A percentile compares a stretch with the other conserved stretches of the same genome.
Evolutionary conservation across 768 basidiomycete genomes (phyloP).

Genomic region (Boletales sp.): DNA sequence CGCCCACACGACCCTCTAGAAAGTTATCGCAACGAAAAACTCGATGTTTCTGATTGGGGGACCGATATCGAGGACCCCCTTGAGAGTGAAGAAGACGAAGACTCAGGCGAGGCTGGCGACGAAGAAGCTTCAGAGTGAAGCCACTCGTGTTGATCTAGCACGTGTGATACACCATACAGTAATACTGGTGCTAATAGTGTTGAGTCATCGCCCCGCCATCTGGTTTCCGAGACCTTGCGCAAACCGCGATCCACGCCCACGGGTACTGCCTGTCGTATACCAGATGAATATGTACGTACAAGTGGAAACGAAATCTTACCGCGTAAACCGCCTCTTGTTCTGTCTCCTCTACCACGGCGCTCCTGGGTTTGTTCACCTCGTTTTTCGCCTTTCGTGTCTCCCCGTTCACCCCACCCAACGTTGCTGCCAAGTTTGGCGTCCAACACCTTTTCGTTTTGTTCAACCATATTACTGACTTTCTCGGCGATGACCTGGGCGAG

Average conservation of each 20-base stretch:
- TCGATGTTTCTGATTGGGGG: conserved; percentile 57
- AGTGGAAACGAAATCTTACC: conserved; percentile 37
- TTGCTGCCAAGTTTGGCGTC: conserved; percentile 78
- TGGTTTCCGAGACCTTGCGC: conserved; percentile 81
- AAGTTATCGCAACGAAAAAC: conserved; percentile 50
- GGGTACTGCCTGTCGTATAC: conserved; percentile 47
- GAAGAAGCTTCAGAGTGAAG: conserved; percentile 7
- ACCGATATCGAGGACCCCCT: conserved; percentile 28
- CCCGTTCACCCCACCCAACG: conserved; percentile 52
- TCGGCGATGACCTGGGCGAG: conserved; percentile 88
- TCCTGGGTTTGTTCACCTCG: conserved; percentile 77
- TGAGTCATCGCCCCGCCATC: conserved; percentile 46
- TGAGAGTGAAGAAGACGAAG: conserved; percentile 20
- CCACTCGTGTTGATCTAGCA: background rate
- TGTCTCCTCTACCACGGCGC: conserved; percentile 70
- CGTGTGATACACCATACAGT: conserved; percentile 1
- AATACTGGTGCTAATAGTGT: background rate
- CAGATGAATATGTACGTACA: background rate
- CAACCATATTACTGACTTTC: conserved; percentile 79
- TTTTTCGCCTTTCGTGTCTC: conserved; percentile 62
- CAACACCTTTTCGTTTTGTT: conserved; percentile 88
- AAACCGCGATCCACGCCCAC: conserved; percentile 78
- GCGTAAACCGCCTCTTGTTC: conserved; percentile 49
- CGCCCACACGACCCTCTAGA: conserved; percentile 34
- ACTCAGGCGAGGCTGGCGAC: conserved; percentile 6